Conservation (phyloP, 495 filamentous ascomycete genomes). For the Melanomma pulvis-pyrius region DNA sequence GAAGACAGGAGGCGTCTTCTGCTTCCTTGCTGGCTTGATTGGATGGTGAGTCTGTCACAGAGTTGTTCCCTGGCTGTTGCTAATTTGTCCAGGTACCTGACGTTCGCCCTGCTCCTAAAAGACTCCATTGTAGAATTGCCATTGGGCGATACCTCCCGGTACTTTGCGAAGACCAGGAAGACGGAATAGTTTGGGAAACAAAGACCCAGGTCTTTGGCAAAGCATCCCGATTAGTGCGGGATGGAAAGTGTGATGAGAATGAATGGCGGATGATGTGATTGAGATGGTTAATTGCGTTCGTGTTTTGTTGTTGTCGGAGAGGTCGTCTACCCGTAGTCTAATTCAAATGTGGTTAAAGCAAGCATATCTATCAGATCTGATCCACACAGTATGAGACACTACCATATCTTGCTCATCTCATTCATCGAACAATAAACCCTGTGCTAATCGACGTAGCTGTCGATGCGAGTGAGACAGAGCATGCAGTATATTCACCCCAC, state of each 20-base stretch:
- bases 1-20: conserved; percentile 53
- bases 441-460: too few relatives aligned
- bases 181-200: neutral
- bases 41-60: conserved; percentile 41
- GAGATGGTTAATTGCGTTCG: neutral
- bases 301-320: neutral
- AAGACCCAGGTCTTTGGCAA: neutral
- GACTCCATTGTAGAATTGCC: conserved; percentile 50
- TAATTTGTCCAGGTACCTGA: conserved; percentile 47
- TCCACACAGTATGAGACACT: too few relatives aligned
- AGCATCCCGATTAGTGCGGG: neutral
- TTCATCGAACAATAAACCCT: too few relatives aligned
- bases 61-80: neutral
- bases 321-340: too few relatives aligned
- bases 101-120: conserved; percentile 52
- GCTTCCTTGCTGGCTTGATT: conserved; percentile 52
- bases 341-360: neutral
- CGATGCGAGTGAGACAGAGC: too few relatives aligned
- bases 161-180: too few relatives aligned
- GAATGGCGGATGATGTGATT: conserved; percentile 9
- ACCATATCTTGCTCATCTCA: too few relatives aligned
- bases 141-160: too few relatives aligned
- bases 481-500: too few relatives aligned
- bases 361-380: too few relatives aligned
- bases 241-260: neutral